Evolutionary conservation across 768 basidiomycete species (phyloP).

Genomic region (Rossbeevera mucosa): DNA sequence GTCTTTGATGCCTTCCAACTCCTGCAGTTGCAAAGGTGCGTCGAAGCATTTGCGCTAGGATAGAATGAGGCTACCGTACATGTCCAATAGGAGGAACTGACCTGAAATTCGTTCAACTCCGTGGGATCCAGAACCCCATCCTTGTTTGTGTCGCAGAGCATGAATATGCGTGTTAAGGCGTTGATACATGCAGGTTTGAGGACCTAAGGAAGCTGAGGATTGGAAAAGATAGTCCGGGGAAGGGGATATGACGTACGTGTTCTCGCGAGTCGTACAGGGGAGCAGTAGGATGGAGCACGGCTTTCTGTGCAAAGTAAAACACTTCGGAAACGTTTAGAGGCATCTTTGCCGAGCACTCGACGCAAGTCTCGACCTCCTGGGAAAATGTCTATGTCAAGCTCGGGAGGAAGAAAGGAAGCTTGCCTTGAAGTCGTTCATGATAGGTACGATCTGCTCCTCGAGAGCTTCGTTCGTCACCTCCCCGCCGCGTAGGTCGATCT

Average conservation of each 20-base stretch:
- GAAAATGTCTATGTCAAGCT: constrained; percentile 5
- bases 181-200: constrained; percentile 89
- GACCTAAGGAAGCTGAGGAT: constrained; percentile 45
- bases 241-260: constrained; percentile 55
- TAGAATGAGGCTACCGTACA: not conserved
- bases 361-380: constrained; percentile 97
- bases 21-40: constrained; percentile 84
- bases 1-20: constrained; percentile 93
- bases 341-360: constrained; percentile 91
- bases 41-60: constrained; percentile 90
- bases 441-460: constrained; percentile 91
- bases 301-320: constrained; percentile 98
- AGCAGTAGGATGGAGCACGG: constrained; percentile 93
- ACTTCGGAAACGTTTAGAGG: constrained; percentile 94
- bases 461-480: constrained; percentile 91
- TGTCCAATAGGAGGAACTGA: constrained; percentile 26
- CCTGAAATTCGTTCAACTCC: constrained; percentile 97
- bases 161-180: constrained; percentile 91
- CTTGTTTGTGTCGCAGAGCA: constrained; percentile 91
- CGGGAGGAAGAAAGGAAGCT: constrained; percentile 11
- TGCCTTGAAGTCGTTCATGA: constrained; percentile 99
- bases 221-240: constrained; percentile 2
- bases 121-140: constrained; percentile 86
- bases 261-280: constrained; percentile 95
- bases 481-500: constrained; percentile 92